Conservation (phyloP, 441 rosid species). For the Syzygium malaccense region DNA sequence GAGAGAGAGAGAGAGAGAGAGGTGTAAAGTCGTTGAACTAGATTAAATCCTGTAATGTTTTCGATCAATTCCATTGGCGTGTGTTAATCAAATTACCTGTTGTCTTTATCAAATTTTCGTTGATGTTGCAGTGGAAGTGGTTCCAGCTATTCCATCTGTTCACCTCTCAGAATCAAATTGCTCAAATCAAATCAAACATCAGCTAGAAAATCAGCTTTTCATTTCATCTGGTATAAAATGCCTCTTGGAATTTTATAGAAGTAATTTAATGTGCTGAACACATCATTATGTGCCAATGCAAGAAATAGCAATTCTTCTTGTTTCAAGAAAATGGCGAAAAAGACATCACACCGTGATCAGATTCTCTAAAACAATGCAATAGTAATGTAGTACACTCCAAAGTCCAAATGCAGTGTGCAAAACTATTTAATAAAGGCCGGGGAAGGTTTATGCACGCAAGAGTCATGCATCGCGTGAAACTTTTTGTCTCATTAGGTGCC, state of each 20-base stretch:
- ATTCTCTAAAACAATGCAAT: not conserved
- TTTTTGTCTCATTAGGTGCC: not conserved
- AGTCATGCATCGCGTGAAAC: not conserved
- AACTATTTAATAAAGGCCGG: not conserved
- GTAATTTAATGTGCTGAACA: not conserved
- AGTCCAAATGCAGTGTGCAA: not conserved
- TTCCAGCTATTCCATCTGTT: conserved; percentile 64
- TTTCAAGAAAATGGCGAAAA: not conserved
- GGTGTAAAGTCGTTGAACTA: not conserved
- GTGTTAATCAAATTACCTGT: conserved; percentile 20
- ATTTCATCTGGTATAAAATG: not conserved
- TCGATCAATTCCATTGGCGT: not conserved
- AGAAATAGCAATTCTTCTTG: not conserved
- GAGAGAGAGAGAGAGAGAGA: not conserved
- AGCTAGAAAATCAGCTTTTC: not conserved
- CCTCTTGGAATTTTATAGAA: not conserved
- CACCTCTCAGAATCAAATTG: not conserved
- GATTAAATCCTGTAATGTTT: not conserved
- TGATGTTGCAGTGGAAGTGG: conserved; percentile 36
- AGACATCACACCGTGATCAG: not conserved
- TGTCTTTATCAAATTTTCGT: conserved; percentile 38
- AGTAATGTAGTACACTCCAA: not conserved
- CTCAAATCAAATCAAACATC: not conserved
- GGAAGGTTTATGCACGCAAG: not conserved
- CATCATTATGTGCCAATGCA: not conserved